phyloP scores from a whole-genome alignment of 2,329 filamentous ascomycete genomes.

The Fusarium coffeatum region DNA sequence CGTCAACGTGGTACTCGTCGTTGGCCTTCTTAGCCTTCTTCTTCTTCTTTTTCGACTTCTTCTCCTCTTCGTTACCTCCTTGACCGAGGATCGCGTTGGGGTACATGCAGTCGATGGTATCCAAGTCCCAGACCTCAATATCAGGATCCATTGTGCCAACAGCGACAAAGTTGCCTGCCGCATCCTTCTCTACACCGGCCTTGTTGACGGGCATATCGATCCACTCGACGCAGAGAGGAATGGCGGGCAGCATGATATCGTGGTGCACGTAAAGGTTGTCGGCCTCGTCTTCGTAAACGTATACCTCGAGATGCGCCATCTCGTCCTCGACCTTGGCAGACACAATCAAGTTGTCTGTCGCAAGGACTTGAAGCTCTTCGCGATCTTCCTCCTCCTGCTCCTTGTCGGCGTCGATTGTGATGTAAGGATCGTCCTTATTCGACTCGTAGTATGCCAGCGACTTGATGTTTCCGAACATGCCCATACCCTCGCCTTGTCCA shows the following conservation, averaged over 20 bases:
- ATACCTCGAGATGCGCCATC: constrained; percentile 94
- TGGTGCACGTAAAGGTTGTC: constrained; percentile 99
- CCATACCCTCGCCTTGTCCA: constrained; percentile 75
- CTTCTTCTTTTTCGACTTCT: constrained; percentile 86
- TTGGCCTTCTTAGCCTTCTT: constrained; percentile 91
- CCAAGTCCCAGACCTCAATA: constrained; percentile 98
- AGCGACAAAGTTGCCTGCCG: constrained; percentile 89
- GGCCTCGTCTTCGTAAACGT: constrained; percentile 93
- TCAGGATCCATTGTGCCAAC: constrained; percentile 98
- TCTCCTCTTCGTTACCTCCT: constrained; percentile 66
- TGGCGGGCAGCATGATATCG: constrained; percentile 98
- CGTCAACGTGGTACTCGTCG: constrained; percentile 92
- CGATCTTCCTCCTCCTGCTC: constrained; percentile 85
- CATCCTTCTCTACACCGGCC: constrained; percentile 68
- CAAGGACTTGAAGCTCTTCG: constrained; percentile 91
- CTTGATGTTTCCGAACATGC: constrained; percentile 96
- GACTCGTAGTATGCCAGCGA: constrained; percentile 93
- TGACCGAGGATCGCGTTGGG: constrained; percentile 95
- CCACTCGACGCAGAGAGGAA: constrained; percentile 96
- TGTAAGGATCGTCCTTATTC: constrained; percentile 96
- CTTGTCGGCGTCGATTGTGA: constrained; percentile 81
- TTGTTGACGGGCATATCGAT: constrained; percentile 90
- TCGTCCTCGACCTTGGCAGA: constrained; percentile 97
- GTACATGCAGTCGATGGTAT: constrained; percentile 97
- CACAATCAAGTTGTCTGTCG: constrained; percentile 91